These are phyloP conservation scores for Chlorophyllum brunneum DNA, from an alignment of 768 basidiomycete species.

Conservation along the genomic window DNA sequence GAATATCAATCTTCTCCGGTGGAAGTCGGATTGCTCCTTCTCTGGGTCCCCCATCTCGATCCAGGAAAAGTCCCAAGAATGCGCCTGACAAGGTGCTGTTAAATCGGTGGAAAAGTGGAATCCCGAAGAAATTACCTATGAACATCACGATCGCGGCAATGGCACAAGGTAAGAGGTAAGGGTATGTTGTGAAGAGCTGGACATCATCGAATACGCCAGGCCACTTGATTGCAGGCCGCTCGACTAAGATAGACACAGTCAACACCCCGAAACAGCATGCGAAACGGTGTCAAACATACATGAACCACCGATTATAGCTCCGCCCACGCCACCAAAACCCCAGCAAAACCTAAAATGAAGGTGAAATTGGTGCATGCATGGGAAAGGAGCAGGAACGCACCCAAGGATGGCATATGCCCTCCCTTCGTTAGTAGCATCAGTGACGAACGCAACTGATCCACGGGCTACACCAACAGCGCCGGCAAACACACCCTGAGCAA, in stretches of 20 bases:
- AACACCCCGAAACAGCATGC: slow-evolving; percentile 11
- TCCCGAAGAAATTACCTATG: slow-evolving; percentile 41
- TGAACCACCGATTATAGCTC: slow-evolving; percentile 80
- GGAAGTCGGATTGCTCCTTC: slow-evolving; percentile 81
- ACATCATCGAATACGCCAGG: slow-evolving; percentile 65
- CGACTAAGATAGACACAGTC: slow-evolving; percentile 45
- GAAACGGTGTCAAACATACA: slow-evolving; percentile 45
- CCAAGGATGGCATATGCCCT: slow-evolving; percentile 93
- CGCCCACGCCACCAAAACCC: slow-evolving; percentile 94
- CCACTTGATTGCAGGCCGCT: slow-evolving; percentile 85
- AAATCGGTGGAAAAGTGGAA: not conserved
- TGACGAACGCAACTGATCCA: slow-evolving; percentile 81
- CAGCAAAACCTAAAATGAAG: slow-evolving; percentile 69
- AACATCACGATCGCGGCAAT: slow-evolving; percentile 77
- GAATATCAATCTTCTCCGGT: slow-evolving; percentile 61
- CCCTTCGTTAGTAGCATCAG: slow-evolving; percentile 90
- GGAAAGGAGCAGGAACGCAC: slow-evolving; percentile 28
- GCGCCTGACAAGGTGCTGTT: slow-evolving; percentile 51
- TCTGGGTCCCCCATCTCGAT: slow-evolving; percentile 85
- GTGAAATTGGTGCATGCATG: slow-evolving; percentile 4
- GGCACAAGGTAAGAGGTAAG: slow-evolving; percentile 86
- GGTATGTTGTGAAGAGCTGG: slow-evolving; percentile 71
- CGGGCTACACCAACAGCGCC: slow-evolving; percentile 95
- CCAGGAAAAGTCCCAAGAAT: slow-evolving; percentile 83
- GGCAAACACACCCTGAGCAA: slow-evolving; percentile 88